These are phyloP conservation scores for Rauvolfia tetraphylla DNA, from an alignment of 257 asterid genomes.

Conservation along the genomic window DNA sequence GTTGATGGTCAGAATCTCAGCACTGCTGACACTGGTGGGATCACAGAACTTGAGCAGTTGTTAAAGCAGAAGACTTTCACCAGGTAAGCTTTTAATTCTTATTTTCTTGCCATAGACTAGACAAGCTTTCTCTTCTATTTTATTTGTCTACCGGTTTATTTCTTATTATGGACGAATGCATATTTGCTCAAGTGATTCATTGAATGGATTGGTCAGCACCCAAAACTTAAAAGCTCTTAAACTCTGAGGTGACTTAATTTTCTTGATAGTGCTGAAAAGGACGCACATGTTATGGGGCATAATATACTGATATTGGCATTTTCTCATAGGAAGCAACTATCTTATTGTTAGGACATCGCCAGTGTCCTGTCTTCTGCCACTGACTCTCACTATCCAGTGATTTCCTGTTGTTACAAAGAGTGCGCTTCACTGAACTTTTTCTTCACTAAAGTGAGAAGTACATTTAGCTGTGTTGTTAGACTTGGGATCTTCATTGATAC, in stretches of 20 bases:
- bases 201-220: not conserved
- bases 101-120: not conserved
- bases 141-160: too few species aligned
- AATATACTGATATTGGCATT: not conserved
- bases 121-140: not conserved
- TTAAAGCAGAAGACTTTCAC: conserved; percentile 69
- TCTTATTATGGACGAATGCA: not conserved
- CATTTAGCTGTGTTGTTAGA: not conserved
- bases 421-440: not conserved
- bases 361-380: not conserved
- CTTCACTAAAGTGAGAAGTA: not conserved
- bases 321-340: not conserved
- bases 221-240: not conserved
- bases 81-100: conserved; percentile 36
- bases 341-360: not conserved
- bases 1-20: conserved; percentile 34
- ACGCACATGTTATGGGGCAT: not conserved
- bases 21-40: conserved; percentile 29
- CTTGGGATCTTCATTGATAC: not conserved
- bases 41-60: conserved; percentile 72
- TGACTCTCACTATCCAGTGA: not conserved
- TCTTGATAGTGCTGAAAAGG: not conserved
- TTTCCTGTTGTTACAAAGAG: not conserved
- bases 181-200: not conserved
- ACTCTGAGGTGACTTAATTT: not conserved